Evolutionary conservation across 2,329 filamentous ascomycete genomes (phyloP).

Genomic region (Cadophora malorum): DNA sequence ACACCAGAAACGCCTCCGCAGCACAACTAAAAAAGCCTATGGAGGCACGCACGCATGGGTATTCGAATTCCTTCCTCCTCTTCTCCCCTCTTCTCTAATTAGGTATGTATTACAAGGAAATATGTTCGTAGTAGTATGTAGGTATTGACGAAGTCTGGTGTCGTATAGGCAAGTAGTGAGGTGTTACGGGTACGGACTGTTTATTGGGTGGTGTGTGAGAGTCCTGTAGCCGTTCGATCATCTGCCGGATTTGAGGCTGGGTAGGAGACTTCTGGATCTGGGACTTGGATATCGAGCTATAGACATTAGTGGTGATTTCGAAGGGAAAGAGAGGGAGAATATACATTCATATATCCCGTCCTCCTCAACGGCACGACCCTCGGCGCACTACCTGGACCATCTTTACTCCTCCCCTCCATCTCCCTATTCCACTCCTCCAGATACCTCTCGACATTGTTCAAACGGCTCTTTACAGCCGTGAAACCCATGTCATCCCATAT

Average conservation of each 20-base stretch:
- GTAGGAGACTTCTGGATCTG: conserved; percentile 72
- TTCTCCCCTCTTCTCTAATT: neutral
- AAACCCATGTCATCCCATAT: conserved; percentile 90
- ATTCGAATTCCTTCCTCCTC: neutral
- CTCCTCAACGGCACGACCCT: conserved; percentile 79
- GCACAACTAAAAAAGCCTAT: neutral
- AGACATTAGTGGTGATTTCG: conserved; percentile 37
- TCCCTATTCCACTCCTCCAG: conserved; percentile 86
- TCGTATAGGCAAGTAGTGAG: neutral
- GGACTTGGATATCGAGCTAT: conserved; percentile 81
- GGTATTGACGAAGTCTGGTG: neutral
- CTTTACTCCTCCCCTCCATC: conserved; percentile 63
- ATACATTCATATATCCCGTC: conserved; percentile 86
- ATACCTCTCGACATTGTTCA: conserved; percentile 77
- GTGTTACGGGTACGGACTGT: neutral
- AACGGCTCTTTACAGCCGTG: conserved; percentile 73
- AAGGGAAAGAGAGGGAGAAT: conserved; percentile 40
- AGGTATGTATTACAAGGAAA: conserved; percentile 5
- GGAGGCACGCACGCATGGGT: conserved; percentile 14
- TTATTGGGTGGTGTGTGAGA: conserved; percentile 27
- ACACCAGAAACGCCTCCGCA: conserved; percentile 9
- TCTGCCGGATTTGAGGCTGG: conserved; percentile 22
- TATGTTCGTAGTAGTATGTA: conserved; percentile 7
- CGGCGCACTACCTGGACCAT: conserved; percentile 62
- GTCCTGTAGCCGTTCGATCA: conserved; percentile 32